Evolutionary conservation across 371 early-diverging fungal species (phyloP).

Genomic region (Parasitella parasitica): DNA sequence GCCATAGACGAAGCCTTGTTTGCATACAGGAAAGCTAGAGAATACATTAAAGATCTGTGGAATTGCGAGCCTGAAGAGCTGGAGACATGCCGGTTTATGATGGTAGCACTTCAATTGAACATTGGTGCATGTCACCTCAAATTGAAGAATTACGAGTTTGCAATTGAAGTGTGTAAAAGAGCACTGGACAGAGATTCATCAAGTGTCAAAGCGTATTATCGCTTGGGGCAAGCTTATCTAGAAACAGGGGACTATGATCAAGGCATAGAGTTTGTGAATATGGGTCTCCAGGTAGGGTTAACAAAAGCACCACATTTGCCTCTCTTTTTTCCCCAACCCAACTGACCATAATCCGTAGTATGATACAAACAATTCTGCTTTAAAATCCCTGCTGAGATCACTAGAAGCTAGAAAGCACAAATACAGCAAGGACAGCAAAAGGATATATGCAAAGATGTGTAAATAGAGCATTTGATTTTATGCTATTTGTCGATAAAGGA

Average conservation of each 20-base stretch:
- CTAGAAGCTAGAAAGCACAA: constrained; percentile 12
- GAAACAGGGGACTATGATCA: constrained; percentile 55
- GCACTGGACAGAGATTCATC: constrained; percentile 54
- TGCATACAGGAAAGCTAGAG: constrained; percentile 36
- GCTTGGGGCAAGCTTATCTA: constrained; percentile 59
- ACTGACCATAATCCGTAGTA: background rate
- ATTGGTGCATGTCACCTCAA: constrained; percentile 45
- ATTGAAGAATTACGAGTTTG: constrained; percentile 34
- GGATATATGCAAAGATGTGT: constrained; percentile 34
- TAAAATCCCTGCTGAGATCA: constrained; percentile 1
- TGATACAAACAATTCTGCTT: constrained; percentile 20
- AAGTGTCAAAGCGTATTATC: constrained; percentile 64
- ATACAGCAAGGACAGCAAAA: constrained; percentile 15
- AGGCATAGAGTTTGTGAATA: constrained; percentile 44
- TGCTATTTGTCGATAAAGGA: no score
- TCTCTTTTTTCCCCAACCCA: no score
- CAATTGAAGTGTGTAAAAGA: constrained; percentile 44
- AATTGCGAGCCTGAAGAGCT: constrained; percentile 40
- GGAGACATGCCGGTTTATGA: constrained; percentile 24
- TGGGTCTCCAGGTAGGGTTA: constrained; percentile 45
- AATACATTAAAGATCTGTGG: constrained; percentile 41
- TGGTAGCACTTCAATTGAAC: constrained; percentile 39
- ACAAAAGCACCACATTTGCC: background rate
- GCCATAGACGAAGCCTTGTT: constrained; percentile 29
- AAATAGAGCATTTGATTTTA: no score